Conservation (phyloP, 352 stramenopile species). For the Phytophthora citrophthora region DNA sequence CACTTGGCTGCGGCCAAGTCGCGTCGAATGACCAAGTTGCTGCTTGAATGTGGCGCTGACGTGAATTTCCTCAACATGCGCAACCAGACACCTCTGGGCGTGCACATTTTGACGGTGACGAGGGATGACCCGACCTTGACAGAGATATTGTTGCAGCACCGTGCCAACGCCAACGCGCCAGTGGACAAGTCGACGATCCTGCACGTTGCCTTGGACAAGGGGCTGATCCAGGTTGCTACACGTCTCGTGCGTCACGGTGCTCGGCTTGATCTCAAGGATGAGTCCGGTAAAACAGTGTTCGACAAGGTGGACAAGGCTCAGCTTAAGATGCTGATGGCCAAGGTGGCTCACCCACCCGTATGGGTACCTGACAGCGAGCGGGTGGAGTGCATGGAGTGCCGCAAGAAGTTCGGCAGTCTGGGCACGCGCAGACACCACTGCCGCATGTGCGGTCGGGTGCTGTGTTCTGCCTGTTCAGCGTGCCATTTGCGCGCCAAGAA, state of each 20-base stretch:
- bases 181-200: conserved; percentile 71
- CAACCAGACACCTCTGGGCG: conserved; percentile 67
- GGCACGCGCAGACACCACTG: conserved; percentile 62
- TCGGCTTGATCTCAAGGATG: conserved; percentile 63
- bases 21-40: conserved; percentile 64
- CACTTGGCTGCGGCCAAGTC: conserved; percentile 70
- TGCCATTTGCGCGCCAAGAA: conserved; percentile 58
- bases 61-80: conserved; percentile 75
- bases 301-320: conserved; percentile 58
- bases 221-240: conserved; percentile 53
- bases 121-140: conserved; percentile 66
- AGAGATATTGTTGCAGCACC: conserved; percentile 64
- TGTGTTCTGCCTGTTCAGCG: conserved; percentile 56
- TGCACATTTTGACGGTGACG: conserved; percentile 69
- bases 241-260: conserved; percentile 63
- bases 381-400: conserved; percentile 60
- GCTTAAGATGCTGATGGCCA: conserved; percentile 58
- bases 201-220: conserved; percentile 68
- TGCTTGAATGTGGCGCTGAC: conserved; percentile 62
- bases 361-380: conserved; percentile 65
- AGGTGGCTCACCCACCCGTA: conserved; percentile 50
- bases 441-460: conserved; percentile 59
- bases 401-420: conserved; percentile 55
- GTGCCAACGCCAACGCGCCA: conserved; percentile 59
- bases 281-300: conserved; percentile 65